A percentile compares a stretch with the other conserved stretches of the same genome.
These are phyloP conservation scores for Neurospora sp. DNA, from an alignment of 495 filamentous ascomycete species.

Conservation along the genomic window DNA sequence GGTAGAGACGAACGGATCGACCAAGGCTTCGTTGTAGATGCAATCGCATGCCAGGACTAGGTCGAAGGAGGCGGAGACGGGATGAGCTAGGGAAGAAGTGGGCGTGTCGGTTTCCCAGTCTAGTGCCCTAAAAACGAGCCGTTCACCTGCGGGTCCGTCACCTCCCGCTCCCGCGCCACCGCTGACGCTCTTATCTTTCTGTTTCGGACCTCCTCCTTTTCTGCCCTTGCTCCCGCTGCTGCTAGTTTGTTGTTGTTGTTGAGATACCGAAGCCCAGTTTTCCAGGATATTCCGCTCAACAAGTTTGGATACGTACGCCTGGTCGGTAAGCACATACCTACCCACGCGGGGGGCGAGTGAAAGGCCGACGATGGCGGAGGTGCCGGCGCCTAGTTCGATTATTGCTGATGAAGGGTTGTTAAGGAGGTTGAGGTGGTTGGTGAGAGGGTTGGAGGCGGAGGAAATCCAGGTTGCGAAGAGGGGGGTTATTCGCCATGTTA, in stretches of 20 bases:
- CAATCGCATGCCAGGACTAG: constrained; percentile 75
- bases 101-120: constrained; percentile 61
- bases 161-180: too few relatives aligned
- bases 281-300: constrained; percentile 64
- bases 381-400: constrained; percentile 81
- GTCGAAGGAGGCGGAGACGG: constrained; percentile 30
- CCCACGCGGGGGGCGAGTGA: constrained; percentile 49
- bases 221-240: not conserved
- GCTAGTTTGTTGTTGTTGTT: not conserved
- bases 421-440: constrained; percentile 41
- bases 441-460: constrained; percentile 53
- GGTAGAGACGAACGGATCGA: constrained; percentile 71
- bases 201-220: constrained; percentile 7
- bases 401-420: constrained; percentile 34
- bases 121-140: constrained; percentile 41
- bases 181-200: not conserved
- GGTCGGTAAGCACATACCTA: constrained; percentile 76
- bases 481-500: constrained; percentile 89
- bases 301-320: constrained; percentile 69
- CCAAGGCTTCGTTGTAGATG: constrained; percentile 79
- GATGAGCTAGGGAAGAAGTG: constrained; percentile 24
- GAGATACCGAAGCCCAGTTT: constrained; percentile 31
- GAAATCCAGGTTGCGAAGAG: constrained; percentile 74
- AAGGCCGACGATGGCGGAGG: constrained; percentile 65
- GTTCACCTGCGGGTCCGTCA: too few relatives aligned